Evolutionary conservation across 306 rosid species (phyloP).

Genomic region (Medicago arabica): DNA sequence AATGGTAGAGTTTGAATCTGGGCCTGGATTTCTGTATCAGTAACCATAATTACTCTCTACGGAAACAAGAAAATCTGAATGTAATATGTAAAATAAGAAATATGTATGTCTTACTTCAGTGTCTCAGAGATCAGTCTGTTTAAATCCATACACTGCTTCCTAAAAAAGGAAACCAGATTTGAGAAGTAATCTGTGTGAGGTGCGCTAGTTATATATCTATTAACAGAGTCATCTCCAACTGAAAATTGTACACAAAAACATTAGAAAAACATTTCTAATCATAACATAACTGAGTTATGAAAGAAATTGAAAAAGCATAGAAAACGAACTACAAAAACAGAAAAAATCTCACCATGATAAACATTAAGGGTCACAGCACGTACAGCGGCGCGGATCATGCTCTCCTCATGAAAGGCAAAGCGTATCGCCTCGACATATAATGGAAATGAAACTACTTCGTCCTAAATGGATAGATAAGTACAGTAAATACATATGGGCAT

Average conservation of each 20-base stretch:
- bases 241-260: constrained; percentile 50
- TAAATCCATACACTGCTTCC: constrained; percentile 74
- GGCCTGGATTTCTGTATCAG: constrained; percentile 68
- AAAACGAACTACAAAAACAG: constrained; percentile 1
- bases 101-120: constrained; percentile 59
- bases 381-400: constrained; percentile 89
- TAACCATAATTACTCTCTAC: constrained; percentile 46
- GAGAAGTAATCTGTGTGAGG: constrained; percentile 81
- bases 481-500: constrained; percentile 26
- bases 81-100: constrained; percentile 19
- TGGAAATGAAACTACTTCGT: constrained; percentile 93
- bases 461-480: constrained; percentile 59
- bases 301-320: constrained; percentile 21
- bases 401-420: constrained; percentile 96
- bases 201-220: constrained; percentile 76
- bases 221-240: constrained; percentile 93
- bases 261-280: constrained; percentile 22
- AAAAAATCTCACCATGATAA: constrained; percentile 78
- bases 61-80: constrained; percentile 36
- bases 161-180: constrained; percentile 74
- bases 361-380: constrained; percentile 92
- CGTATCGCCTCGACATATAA: constrained; percentile 89
- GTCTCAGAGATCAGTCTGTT: constrained; percentile 64
- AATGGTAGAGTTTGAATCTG: constrained; percentile 62
- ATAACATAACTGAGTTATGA: constrained; percentile 24